Conservation (phyloP, 371 early-diverging fungal genomes). For the Zancudomyces culisetae region DNA sequence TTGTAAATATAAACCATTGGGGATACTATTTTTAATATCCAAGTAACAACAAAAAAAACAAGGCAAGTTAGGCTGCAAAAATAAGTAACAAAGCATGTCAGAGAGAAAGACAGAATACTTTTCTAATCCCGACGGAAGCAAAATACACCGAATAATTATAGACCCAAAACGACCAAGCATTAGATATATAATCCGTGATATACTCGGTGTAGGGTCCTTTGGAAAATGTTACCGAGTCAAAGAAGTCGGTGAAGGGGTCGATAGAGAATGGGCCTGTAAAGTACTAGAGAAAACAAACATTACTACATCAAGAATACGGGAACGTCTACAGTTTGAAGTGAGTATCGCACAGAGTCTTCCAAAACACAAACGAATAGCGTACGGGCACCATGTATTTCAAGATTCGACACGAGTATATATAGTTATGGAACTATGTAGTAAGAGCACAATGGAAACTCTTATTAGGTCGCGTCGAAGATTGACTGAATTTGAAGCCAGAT, state of each 20-base stretch:
- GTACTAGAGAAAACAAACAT: constrained; percentile 9
- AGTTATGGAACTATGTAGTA: constrained; percentile 86
- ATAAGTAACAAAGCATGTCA: not conserved
- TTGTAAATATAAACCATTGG: too few relatives aligned
- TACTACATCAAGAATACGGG: constrained; percentile 5
- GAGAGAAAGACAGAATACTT: constrained; percentile 1
- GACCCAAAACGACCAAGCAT: not conserved
- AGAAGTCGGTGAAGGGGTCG: not conserved
- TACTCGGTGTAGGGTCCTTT: constrained; percentile 7
- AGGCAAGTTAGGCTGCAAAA: not conserved
- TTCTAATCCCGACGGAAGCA: constrained; percentile 3
- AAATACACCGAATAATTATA: not conserved
- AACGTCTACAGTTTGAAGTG: constrained; percentile 16
- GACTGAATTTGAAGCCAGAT: constrained; percentile 77
- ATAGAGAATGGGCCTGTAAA: constrained; percentile 7
- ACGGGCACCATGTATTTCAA: constrained; percentile 68
- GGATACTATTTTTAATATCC: too few relatives aligned
- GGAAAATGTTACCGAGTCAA: constrained; percentile 7
- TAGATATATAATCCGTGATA: constrained; percentile 1
- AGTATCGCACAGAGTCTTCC: constrained; percentile 20
- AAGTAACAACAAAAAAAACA: too few relatives aligned
- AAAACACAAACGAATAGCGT: constrained; percentile 69
- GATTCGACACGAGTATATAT: constrained; percentile 79
- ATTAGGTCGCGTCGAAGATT: constrained; percentile 55
- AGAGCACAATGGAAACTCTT: constrained; percentile 73